Base-by-base conservation (phyloP, 176 grass and related monocot species). In the Oryza glumipatula region DNA sequence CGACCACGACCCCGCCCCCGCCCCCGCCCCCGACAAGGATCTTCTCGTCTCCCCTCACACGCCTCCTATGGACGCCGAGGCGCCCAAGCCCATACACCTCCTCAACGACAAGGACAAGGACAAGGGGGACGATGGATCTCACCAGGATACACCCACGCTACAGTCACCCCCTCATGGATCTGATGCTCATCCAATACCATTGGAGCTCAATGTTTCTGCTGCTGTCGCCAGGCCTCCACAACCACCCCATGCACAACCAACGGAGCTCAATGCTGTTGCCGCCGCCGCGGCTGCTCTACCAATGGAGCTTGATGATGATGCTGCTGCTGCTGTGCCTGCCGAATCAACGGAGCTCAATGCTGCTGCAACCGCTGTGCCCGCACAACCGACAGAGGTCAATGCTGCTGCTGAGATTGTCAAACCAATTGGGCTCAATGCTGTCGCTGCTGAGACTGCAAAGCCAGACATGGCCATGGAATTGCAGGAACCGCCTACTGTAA, bases 51-150 rank as follows among this genome's bases (percentile, higher is more conserved):
- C 67, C 77, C 77, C 86, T 26, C 65, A 78, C 67, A 88, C 77
- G 68, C 82, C 90, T n/a, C 90, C 86, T 16, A 67, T 85, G 60
- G 77, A 91, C 16, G 38, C 56, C 11, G 90, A 88, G 73, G 72
- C 82, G 35, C 86, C 70, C 26, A 84, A 87, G 61, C 10, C 78
- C 30, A 35, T 23, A 35, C 64, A 67, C 67, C 84, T 74, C 49
- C 78, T 83, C 39, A 75, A 68, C 75, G 48, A 78, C 30, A 14
- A 38, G 36, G 36, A 38, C 30, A 32, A 46, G 68, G 36, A 36
- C 35, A 36, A 38, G 36, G 36, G 36, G 36, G 36, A 38, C 36
- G 36, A 38, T 38, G 36, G 36, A 38, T 38, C 36, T 38, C 36
- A 38, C 36, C 36, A 38, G 36, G 9, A 15, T 21, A 56, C 52